Conservation (phyloP, 73 alveolate species). For the Tetrahymena elliotti region DNA sequence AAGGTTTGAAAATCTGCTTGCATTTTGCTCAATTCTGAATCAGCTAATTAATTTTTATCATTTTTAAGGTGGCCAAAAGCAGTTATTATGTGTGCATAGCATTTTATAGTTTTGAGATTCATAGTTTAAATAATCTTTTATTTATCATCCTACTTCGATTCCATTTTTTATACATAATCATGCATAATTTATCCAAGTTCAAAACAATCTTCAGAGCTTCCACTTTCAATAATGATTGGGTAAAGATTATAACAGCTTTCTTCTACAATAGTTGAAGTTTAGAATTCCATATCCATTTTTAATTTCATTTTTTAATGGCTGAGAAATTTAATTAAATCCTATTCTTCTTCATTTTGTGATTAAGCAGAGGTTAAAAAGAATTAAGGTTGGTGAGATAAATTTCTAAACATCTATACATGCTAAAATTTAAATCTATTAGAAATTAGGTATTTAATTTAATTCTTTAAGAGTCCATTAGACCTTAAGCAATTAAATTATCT, state of each 20-base stretch:
- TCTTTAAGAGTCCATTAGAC: background rate
- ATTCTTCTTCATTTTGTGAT: background rate
- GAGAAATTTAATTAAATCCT: background rate
- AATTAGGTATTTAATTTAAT: background rate
- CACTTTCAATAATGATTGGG: background rate
- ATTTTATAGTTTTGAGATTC: background rate
- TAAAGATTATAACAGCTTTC: background rate
- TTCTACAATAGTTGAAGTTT: background rate
- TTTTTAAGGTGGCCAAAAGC: background rate
- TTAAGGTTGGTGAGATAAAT: background rate
- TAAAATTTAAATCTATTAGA: background rate
- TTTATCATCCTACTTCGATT: background rate
- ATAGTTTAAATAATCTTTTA: background rate
- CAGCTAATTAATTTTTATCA: background rate
- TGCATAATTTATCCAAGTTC: background rate
- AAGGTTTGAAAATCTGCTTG: background rate
- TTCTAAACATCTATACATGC: background rate
- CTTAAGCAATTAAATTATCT: background rate
- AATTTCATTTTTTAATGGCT: background rate
- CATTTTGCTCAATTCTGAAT: background rate
- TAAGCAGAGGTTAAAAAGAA: background rate
- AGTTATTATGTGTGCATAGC: background rate
- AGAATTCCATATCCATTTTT: background rate
- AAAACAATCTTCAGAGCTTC: background rate
- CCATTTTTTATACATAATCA: background rate